These are phyloP conservation scores for Ogataea hybrid DNA, from an alignment of 1,139 yeast genomes.

Conservation along the genomic window DNA sequence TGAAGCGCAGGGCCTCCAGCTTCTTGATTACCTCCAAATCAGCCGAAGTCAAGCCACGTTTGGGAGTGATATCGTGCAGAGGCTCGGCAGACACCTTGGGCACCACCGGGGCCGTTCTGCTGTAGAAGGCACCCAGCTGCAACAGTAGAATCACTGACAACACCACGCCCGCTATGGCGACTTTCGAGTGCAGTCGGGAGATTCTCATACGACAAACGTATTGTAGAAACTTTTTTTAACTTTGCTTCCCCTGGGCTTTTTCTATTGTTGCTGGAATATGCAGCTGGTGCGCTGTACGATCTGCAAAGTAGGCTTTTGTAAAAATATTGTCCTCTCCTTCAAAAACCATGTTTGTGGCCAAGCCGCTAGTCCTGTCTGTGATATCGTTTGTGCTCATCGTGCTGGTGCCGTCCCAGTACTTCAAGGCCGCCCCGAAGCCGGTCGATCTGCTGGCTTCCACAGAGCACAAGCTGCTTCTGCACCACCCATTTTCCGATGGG, in stretches of 20 bases:
- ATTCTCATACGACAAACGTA: neutral
- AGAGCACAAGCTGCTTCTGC: neutral
- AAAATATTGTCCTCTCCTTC: neutral
- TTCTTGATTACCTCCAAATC: slow-evolving; percentile 3
- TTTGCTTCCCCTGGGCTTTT: neutral
- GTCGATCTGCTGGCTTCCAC: neutral
- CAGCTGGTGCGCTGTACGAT: neutral
- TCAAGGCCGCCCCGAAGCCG: neutral
- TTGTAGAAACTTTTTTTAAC: neutral
- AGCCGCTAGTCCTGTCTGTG: neutral
- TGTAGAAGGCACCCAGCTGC: neutral
- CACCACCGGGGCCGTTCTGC: neutral
- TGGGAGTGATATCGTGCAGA: neutral
- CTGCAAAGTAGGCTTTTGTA: neutral
- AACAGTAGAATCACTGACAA: neutral
- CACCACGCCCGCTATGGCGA: neutral
- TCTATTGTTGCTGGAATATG: neutral
- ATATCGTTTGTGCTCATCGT: neutral
- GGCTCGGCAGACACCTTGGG: neutral
- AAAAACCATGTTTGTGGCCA: neutral
- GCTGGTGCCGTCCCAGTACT: neutral
- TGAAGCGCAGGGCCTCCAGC: slow-evolving; percentile 6
- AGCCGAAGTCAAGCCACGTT: neutral
- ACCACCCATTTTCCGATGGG: neutral
- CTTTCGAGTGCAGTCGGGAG: neutral